Conservation (phyloP, 345 rosid genomes). For the Barbarea vulgaris region DNA sequence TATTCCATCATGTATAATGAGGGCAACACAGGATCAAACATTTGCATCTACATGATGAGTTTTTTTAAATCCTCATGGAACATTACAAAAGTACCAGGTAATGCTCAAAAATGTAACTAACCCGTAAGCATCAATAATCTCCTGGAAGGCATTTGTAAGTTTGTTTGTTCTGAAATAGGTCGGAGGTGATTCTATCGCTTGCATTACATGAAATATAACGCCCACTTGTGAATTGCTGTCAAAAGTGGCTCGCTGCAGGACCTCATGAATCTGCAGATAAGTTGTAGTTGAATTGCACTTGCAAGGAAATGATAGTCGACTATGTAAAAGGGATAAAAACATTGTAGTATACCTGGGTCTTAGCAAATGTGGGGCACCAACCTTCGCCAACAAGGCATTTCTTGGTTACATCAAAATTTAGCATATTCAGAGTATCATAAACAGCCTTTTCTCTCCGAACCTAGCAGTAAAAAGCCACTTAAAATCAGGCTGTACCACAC, state of each 20-base stretch:
- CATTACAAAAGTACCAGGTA: conserved; percentile 9
- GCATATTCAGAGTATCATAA: conserved; percentile 88
- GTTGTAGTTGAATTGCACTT: conserved; percentile 29
- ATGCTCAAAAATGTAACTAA: conserved; percentile 45
- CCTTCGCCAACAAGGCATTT: conserved; percentile 99
- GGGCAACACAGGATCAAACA: neutral
- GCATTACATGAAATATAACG: conserved; percentile 90
- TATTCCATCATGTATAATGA: conserved; percentile 10
- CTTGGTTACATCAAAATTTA: conserved; percentile 95
- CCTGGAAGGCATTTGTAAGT: conserved; percentile 91
- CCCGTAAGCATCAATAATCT: conserved; percentile 99
- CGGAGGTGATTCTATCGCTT: conserved; percentile 86
- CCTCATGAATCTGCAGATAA: conserved; percentile 82
- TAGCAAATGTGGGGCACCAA: conserved; percentile 96
- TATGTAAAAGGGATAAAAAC: conserved; percentile 17
- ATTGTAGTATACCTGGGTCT: conserved; percentile 60
- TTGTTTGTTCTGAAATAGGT: conserved; percentile 86
- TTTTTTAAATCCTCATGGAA: conserved; percentile 12
- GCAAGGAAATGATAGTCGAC: conserved; percentile 15
- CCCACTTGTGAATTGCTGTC: conserved; percentile 95
- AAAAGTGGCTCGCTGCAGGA: conserved; percentile 86
- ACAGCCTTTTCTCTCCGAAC: conserved; percentile 91
- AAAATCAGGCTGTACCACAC: conserved; percentile 24
- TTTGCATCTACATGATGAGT: conserved; percentile 9
- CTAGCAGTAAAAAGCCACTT: conserved; percentile 46